Percentiles rank a stretch among this genome's conserved stretches.
Conservation (phyloP, 2,329 filamentous ascomycete genomes). For the Fusarium mangiferae region DNA sequence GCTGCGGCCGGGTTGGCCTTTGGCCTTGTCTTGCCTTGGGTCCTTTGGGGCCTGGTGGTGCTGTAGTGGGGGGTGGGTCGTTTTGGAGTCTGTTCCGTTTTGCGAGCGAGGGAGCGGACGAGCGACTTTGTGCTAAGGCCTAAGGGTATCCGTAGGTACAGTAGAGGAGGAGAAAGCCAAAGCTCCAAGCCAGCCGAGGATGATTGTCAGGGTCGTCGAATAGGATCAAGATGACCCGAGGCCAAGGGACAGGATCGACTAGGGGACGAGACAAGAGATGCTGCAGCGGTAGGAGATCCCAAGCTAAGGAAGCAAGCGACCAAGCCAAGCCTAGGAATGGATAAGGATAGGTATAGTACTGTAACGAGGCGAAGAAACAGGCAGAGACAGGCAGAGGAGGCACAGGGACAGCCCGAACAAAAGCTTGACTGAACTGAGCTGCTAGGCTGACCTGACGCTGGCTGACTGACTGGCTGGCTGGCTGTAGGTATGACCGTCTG, state of each 20-base stretch:
- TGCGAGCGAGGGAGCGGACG: constrained; percentile 3
- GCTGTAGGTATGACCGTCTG: neutral
- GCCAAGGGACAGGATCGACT: constrained; percentile 31
- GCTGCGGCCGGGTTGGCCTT: constrained; percentile 38
- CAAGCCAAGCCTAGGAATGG: constrained; percentile 12
- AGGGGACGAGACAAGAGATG: constrained; percentile 18
- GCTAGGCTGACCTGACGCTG: neutral
- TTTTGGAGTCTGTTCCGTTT: constrained; percentile 37
- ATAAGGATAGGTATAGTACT: neutral
- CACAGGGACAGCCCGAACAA: constrained; percentile 1
- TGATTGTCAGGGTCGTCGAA: constrained; percentile 23
- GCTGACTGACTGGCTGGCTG: neutral
- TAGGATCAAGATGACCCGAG: constrained; percentile 22
- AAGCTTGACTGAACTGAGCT: constrained; percentile 20
- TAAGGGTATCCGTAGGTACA: neutral
- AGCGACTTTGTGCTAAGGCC: constrained; percentile 25
- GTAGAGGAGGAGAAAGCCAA: constrained; percentile 10
- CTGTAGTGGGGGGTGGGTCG: constrained; percentile 44
- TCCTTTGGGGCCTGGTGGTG: constrained; percentile 33
- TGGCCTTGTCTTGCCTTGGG: constrained; percentile 39
- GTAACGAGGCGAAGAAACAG: constrained; percentile 4
- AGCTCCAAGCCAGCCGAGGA: constrained; percentile 30
- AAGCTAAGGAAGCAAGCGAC: constrained; percentile 6
- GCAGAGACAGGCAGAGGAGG: neutral
- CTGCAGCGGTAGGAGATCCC: constrained; percentile 11